phyloP scores from a whole-genome alignment of 768 basidiomycete genomes.

The Porphyrellus cyaneotinctus region DNA sequence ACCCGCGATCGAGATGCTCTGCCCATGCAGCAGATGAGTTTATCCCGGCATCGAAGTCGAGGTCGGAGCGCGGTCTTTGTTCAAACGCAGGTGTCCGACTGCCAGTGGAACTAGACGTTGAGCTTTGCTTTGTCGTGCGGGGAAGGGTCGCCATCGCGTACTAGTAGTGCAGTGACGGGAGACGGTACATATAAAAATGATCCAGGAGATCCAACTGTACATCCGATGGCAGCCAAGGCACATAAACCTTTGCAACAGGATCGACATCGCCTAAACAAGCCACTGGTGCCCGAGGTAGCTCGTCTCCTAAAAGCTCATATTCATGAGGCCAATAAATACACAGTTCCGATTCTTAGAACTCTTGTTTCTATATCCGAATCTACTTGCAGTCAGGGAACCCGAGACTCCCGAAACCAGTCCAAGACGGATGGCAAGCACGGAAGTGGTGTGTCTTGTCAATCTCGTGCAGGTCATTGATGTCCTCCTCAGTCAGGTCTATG shows the following conservation, averaged over 20 bases:
- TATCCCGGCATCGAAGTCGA: conserved; percentile 70
- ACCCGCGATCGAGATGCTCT: conserved; percentile 46
- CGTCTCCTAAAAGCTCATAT: background rate
- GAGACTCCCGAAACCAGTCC: conserved; percentile 60
- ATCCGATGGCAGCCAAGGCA: background rate
- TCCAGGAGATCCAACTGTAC: too few relatives aligned
- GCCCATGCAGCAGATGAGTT: conserved; percentile 80
- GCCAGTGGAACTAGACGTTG: conserved; percentile 10
- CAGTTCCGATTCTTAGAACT: background rate
- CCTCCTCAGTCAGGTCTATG: conserved; percentile 60
- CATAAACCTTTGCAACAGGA: background rate
- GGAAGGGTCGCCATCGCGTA: conserved; percentile 37
- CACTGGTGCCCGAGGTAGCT: background rate
- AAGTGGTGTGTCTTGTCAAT: conserved; percentile 62
- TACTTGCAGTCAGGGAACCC: conserved; percentile 56
- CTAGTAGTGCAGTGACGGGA: background rate
- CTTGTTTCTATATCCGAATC: background rate
- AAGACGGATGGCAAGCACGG: conserved; percentile 61
- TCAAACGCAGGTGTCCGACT: conserved; percentile 11
- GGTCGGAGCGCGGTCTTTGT: conserved; percentile 28
- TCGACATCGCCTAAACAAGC: conserved; percentile 13
- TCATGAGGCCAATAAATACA: background rate
- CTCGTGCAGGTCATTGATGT: conserved; percentile 44
- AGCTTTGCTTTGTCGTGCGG: conserved; percentile 26
- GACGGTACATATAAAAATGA: background rate